Evolutionary conservation across 2,329 filamentous ascomycete genomes (phyloP).

Genomic region (Xylogone sp.): DNA sequence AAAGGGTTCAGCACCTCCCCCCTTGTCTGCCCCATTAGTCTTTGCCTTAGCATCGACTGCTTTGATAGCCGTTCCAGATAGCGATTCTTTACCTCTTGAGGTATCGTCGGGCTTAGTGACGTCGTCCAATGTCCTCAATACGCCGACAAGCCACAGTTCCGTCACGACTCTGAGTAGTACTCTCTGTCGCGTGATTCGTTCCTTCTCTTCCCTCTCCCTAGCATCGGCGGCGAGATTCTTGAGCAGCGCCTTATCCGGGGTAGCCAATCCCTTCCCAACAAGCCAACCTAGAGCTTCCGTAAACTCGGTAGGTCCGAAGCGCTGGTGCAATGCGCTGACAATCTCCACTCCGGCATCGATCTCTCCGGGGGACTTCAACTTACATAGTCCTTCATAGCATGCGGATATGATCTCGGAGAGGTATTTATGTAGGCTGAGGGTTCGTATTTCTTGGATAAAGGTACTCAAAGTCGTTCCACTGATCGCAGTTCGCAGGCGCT

Average conservation of each 20-base stretch:
- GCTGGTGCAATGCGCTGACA: conserved; percentile 90
- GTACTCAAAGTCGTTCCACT: conserved; percentile 74
- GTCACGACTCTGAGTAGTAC: conserved; percentile 86
- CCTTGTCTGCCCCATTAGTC: conserved; percentile 50
- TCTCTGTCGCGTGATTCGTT: conserved; percentile 81
- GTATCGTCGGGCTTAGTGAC: conserved; percentile 59
- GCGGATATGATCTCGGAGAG: conserved; percentile 95
- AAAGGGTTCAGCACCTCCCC: conserved; percentile 79
- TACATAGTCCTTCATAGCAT: conserved; percentile 90
- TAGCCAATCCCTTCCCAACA: conserved; percentile 84
- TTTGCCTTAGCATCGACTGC: conserved; percentile 55
- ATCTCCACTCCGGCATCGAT: conserved; percentile 90
- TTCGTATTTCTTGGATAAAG: conserved; percentile 85
- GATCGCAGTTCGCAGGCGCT: conserved; percentile 86
- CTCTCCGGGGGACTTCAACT: conserved; percentile 86
- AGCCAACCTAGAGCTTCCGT: conserved; percentile 91
- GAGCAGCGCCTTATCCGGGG: conserved; percentile 78
- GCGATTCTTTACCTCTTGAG: conserved; percentile 45
- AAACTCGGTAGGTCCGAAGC: conserved; percentile 87
- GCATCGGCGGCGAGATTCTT: conserved; percentile 77
- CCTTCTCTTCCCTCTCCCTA: conserved; percentile 93
- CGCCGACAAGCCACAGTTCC: conserved; percentile 91
- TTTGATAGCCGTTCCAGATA: conserved; percentile 51
- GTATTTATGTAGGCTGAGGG: conserved; percentile 91
- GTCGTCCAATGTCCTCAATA: conserved; percentile 75